phyloP scores from a whole-genome alignment of 2,329 filamentous ascomycete genomes.

The Diaporthe amygdali region DNA sequence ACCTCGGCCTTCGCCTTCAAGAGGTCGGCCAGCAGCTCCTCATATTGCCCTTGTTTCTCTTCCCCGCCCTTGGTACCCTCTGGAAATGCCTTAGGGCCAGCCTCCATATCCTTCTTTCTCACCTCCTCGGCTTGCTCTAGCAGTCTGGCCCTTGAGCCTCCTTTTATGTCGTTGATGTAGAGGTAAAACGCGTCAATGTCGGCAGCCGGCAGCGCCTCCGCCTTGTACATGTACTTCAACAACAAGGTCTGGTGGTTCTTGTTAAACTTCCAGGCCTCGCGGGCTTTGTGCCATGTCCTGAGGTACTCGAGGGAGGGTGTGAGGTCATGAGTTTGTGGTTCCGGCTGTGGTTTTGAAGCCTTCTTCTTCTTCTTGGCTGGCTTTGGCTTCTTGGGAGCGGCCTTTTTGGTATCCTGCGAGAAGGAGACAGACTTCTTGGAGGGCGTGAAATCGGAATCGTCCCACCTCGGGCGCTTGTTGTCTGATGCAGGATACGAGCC shows the following conservation, averaged over 20 bases:
- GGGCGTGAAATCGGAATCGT: conserved; percentile 30
- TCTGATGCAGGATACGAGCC: conserved; percentile 31
- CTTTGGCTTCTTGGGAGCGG: conserved; percentile 36
- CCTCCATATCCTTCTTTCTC: conserved; percentile 60
- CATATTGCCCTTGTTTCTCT: conserved; percentile 60
- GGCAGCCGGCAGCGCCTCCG: conserved; percentile 71
- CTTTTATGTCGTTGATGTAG: conserved; percentile 82
- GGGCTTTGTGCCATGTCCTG: conserved; percentile 73
- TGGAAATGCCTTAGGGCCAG: conserved; percentile 53
- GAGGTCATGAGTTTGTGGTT: conserved; percentile 41
- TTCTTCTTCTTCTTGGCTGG: conserved; percentile 41
- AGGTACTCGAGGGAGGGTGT: conserved; percentile 78
- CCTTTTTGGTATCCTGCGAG: conserved; percentile 46
- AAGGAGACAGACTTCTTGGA: conserved; percentile 56
- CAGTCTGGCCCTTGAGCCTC: conserved; percentile 73
- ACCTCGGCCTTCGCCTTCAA: conserved; percentile 40
- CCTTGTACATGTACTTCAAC: conserved; percentile 80
- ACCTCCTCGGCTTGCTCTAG: conserved; percentile 68
- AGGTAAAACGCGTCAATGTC: conserved; percentile 74
- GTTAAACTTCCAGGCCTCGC: conserved; percentile 89
- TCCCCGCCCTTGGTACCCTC: conserved; percentile 53
- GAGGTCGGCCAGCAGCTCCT: conserved; percentile 59
- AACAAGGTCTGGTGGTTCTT: conserved; percentile 89
- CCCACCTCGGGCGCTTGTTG: conserved; percentile 42
- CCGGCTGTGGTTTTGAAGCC: conserved; percentile 36